phyloP scores from a whole-genome alignment of 2,329 filamentous ascomycete species.

The Aspergillus costaricaensis region DNA sequence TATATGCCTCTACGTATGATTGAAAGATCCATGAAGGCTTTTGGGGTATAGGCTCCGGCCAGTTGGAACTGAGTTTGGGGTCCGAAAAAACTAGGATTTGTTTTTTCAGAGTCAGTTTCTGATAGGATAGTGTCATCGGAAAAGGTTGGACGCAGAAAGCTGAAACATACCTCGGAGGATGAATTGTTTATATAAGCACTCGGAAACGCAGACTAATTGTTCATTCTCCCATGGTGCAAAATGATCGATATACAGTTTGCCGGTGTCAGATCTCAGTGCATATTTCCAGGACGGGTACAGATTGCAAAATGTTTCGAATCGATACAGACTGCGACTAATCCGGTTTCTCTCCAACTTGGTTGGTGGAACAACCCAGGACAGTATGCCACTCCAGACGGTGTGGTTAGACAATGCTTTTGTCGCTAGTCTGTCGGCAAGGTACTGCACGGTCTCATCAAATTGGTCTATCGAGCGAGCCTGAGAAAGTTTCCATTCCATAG shows the following conservation, averaged over 20 bases:
- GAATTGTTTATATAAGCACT: not conserved
- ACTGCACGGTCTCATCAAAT: not conserved
- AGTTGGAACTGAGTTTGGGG: no score
- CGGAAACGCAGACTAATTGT: not conserved
- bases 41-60: no score
- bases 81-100: no score
- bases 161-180: not conserved
- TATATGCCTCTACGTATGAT: no score
- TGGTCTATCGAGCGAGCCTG: not conserved
- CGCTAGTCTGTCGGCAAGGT: not conserved
- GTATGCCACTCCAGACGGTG: not conserved
- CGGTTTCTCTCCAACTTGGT: not conserved
- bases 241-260: not conserved
- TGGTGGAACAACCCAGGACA: not conserved
- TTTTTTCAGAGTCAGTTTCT: not conserved
- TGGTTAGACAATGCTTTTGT: not conserved
- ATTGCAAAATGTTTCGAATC: not conserved
- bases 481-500: not conserved
- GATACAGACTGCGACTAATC: not conserved
- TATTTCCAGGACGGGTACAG: not conserved
- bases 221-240: slow-evolving; percentile 7
- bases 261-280: not conserved
- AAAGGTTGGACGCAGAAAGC: no score
- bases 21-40: no score
- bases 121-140: no score